These are phyloP conservation scores for Globisporangium cylindrosporum DNA, from an alignment of 352 stramenopile species.

Conservation along the genomic window DNA sequence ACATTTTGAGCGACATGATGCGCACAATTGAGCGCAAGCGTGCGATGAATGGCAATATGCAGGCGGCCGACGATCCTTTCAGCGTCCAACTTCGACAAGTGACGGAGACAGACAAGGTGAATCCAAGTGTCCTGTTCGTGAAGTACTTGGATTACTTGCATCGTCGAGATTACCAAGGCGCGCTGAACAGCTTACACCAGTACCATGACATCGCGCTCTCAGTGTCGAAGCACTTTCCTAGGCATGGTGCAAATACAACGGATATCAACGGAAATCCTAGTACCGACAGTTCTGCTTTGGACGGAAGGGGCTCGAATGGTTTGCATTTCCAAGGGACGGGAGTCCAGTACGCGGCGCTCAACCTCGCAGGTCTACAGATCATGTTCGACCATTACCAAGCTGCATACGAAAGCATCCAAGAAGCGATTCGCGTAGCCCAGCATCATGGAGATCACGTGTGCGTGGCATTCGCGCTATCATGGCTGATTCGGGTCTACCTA, in stretches of 20 bases:
- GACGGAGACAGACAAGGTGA: conserved; percentile 19
- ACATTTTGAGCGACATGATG: conserved; percentile 50
- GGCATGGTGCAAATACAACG: background rate
- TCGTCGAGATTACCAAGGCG: conserved; percentile 78
- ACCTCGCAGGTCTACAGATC: conserved; percentile 87
- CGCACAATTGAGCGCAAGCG: conserved; percentile 21
- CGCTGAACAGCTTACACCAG: conserved; percentile 89
- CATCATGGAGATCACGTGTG: conserved; percentile 91
- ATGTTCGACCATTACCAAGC: conserved; percentile 76
- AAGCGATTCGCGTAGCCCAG: conserved; percentile 91
- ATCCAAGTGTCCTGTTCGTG: conserved; percentile 75
- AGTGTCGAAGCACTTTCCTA: conserved; percentile 12
- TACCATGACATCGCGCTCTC: conserved; percentile 93
- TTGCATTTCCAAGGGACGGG: conserved; percentile 60
- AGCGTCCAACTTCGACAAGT: background rate
- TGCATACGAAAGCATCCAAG: conserved; percentile 85
- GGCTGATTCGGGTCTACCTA: conserved; percentile 75
- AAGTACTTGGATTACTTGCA: conserved; percentile 84
- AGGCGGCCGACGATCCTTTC: conserved; percentile 3
- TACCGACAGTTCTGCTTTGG: conserved; percentile 7
- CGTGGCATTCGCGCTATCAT: conserved; percentile 90
- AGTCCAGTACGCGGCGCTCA: conserved; percentile 90
- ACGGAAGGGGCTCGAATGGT: conserved; percentile 5
- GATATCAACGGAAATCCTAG: background rate
- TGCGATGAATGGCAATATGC: conserved; percentile 7